A percentile compares a stretch with the other conserved stretches of the same genome.
These are phyloP conservation scores for Fusarium multiceps DNA, from an alignment of 2,329 filamentous ascomycete genomes.

Conservation along the genomic window DNA sequence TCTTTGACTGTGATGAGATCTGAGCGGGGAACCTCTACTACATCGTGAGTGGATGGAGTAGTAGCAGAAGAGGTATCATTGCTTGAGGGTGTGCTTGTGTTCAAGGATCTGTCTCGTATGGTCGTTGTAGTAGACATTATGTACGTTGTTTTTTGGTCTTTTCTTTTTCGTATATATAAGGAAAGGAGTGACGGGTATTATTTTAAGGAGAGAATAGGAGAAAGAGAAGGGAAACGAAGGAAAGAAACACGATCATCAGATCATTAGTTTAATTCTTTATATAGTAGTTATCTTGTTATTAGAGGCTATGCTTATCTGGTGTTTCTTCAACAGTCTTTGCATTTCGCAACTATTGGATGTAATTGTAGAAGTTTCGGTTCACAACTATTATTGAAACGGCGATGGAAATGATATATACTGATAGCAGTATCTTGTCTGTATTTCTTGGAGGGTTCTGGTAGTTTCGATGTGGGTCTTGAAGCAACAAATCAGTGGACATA, in stretches of 20 bases:
- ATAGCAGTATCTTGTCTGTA: background rate
- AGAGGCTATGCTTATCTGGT: background rate
- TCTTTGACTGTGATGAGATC: slow-evolving; percentile 14
- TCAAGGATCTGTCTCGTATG: background rate
- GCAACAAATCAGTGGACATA: background rate
- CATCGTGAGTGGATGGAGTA: slow-evolving; percentile 13
- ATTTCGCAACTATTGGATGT: background rate
- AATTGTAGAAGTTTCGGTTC: slow-evolving; percentile 21
- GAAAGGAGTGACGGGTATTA: background rate
- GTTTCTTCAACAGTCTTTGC: background rate
- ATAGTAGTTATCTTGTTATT: background rate
- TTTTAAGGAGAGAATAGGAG: background rate
- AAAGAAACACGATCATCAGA: background rate
- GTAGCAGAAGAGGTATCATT: background rate
- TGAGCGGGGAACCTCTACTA: slow-evolving; percentile 24
- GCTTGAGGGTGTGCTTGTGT: background rate
- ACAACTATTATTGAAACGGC: background rate
- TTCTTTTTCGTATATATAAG: background rate
- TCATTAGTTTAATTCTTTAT: slow-evolving; percentile 1
- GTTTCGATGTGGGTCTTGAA: slow-evolving; percentile 19
- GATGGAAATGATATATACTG: background rate
- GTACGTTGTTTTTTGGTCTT: background rate
- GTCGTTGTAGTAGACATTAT: slow-evolving; percentile 16
- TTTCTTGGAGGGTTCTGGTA: slow-evolving; percentile 8
- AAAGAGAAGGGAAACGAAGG: background rate